phyloP scores from a whole-genome alignment of 1,284 basidiomycete species.

The Schizophyllum commune region DNA sequence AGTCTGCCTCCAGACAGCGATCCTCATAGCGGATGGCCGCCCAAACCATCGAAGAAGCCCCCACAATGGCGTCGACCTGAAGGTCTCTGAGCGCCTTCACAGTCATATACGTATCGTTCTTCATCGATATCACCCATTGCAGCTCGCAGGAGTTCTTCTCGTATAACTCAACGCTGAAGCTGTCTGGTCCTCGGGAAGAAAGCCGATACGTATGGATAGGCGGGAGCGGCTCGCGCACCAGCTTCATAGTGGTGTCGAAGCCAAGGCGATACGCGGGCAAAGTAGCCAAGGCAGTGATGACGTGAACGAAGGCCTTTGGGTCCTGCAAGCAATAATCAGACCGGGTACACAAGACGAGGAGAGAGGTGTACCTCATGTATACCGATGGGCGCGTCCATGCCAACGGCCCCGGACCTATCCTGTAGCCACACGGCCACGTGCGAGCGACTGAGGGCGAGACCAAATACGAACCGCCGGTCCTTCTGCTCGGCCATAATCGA shows the following conservation, averaged over 20 bases:
- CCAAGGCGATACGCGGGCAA: background rate
- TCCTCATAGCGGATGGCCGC: background rate
- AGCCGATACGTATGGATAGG: background rate
- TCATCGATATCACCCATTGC: background rate
- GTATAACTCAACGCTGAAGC: background rate
- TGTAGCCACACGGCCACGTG: background rate
- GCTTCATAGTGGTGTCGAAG: background rate
- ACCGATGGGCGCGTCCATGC: background rate
- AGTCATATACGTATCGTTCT: background rate
- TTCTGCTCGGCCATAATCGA: background rate
- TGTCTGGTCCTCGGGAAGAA: background rate
- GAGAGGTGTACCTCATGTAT: background rate
- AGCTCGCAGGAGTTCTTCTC: background rate
- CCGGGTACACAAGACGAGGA: no score
- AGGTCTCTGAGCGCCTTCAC: background rate
- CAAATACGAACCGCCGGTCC: background rate
- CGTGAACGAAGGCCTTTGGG: background rate
- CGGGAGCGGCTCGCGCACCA: background rate
- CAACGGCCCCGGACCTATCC: background rate
- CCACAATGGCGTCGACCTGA: background rate
- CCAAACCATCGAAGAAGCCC: background rate
- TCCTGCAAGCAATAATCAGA: background rate
- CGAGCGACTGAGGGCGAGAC: background rate
- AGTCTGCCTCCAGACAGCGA: background rate
- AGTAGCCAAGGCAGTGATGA: background rate